phyloP scores from a whole-genome alignment of 768 basidiomycete genomes.

The Megacollybia marginata region DNA sequence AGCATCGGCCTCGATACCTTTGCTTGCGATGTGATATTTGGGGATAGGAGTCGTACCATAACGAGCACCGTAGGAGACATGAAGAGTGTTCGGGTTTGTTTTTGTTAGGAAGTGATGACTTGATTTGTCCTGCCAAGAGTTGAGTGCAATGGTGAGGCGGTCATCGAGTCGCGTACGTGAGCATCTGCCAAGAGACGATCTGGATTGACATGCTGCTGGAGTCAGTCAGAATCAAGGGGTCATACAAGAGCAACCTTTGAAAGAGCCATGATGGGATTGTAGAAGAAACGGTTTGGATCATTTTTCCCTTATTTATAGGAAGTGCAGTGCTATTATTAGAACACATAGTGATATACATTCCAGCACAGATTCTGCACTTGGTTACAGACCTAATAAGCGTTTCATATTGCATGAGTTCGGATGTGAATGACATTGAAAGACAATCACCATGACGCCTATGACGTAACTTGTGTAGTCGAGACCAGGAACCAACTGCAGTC shows the following conservation, averaged over 20 bases:
- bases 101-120: conserved; percentile 28
- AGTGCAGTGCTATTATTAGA: no score
- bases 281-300: neutral
- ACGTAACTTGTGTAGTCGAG: no score
- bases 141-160: conserved; percentile 1
- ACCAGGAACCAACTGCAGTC: no score
- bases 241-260: conserved; percentile 36
- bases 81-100: conserved; percentile 21
- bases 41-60: conserved; percentile 65
- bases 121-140: conserved; percentile 32
- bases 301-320: no score
- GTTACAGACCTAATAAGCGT: no score
- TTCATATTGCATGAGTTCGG: no score
- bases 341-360: no score
- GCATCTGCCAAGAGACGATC: conserved; percentile 56
- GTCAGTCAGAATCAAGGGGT: neutral
- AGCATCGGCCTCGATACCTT: conserved; percentile 52
- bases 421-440: no score
- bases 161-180: conserved; percentile 28
- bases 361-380: no score
- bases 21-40: conserved; percentile 38
- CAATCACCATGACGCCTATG: no score
- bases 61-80: conserved; percentile 50
- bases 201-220: conserved; percentile 55
- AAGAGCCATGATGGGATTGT: conserved; percentile 42